phyloP scores from a whole-genome alignment of 2,329 filamentous ascomycete species.

The Tolypocladium tropicale region DNA sequence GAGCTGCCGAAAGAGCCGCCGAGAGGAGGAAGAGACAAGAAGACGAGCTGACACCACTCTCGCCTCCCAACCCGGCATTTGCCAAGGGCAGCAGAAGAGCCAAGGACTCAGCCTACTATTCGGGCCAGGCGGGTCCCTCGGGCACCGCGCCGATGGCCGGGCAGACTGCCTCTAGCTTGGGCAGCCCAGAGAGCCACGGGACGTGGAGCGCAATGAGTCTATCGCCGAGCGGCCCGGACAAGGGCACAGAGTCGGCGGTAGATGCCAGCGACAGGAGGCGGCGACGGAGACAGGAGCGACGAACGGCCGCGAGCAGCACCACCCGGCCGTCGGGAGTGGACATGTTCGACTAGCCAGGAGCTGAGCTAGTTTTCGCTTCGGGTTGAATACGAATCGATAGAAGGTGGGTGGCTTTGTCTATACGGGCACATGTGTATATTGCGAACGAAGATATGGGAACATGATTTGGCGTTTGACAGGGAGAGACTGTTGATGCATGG shows the following conservation, averaged over 20 bases:
- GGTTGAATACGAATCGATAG: not conserved
- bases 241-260: constrained; percentile 18
- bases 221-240: constrained; percentile 30
- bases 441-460: not conserved
- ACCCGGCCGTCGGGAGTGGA: constrained; percentile 21
- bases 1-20: constrained; percentile 16
- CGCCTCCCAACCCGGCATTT: constrained; percentile 47
- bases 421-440: not conserved
- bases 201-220: constrained; percentile 45
- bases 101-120: constrained; percentile 55
- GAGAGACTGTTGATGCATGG: not conserved
- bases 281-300: constrained; percentile 43
- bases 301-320: constrained; percentile 30
- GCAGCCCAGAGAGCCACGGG: constrained; percentile 37
- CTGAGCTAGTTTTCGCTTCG: not conserved
- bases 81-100: constrained; percentile 35
- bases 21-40: constrained; percentile 33
- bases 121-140: constrained; percentile 36
- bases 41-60: constrained; percentile 31
- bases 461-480: not conserved
- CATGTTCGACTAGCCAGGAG: constrained; percentile 24
- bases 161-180: constrained; percentile 36
- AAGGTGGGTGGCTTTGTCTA: not conserved
- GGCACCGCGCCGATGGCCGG: constrained; percentile 26
- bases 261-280: constrained; percentile 42